These are phyloP conservation scores for Chlamydomonas sp. DNA, from an alignment of 139 green algal genomes.

Conservation along the genomic window DNA sequence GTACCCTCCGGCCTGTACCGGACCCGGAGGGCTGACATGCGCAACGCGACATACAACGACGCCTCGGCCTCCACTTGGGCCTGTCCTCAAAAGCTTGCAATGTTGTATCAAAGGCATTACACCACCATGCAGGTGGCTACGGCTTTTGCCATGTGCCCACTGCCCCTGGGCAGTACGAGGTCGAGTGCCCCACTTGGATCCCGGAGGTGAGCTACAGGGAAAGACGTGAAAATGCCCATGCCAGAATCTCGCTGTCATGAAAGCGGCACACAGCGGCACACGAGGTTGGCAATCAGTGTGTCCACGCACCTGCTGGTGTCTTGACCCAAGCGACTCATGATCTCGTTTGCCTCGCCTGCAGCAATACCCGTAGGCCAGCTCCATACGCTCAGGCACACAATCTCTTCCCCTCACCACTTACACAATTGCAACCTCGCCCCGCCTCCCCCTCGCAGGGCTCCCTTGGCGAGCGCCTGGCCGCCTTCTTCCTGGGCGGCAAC, in stretches of 20 bases:
- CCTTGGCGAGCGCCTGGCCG: constrained; percentile 58
- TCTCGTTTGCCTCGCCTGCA: too few species aligned
- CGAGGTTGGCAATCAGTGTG: too few species aligned
- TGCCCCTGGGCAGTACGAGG: constrained; percentile 67
- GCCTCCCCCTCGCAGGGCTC: constrained; percentile 50
- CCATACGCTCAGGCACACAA: background rate
- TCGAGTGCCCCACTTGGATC: constrained; percentile 78
- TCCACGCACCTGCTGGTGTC: too few species aligned
- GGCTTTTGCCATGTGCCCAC: constrained; percentile 84
- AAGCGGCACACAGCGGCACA: too few species aligned
- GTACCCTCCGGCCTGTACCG: too few species aligned
- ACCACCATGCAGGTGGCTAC: constrained; percentile 67
- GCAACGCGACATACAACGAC: too few species aligned
- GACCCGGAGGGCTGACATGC: too few species aligned
- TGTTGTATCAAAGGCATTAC: background rate
- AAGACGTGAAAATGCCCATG: too few species aligned
- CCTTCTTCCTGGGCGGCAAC: constrained; percentile 75
- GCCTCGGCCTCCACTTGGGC: too few species aligned
- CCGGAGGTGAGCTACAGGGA: constrained; percentile 65
- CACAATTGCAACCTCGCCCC: background rate
- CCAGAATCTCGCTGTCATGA: too few species aligned
- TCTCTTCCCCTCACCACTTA: background rate
- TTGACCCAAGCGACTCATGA: too few species aligned
- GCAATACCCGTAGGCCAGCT: too few species aligned
- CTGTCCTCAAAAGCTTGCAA: background rate